Evolutionary conservation across 2,329 filamentous ascomycete genomes (phyloP).

Genomic region (Ciborinia camelliae): DNA sequence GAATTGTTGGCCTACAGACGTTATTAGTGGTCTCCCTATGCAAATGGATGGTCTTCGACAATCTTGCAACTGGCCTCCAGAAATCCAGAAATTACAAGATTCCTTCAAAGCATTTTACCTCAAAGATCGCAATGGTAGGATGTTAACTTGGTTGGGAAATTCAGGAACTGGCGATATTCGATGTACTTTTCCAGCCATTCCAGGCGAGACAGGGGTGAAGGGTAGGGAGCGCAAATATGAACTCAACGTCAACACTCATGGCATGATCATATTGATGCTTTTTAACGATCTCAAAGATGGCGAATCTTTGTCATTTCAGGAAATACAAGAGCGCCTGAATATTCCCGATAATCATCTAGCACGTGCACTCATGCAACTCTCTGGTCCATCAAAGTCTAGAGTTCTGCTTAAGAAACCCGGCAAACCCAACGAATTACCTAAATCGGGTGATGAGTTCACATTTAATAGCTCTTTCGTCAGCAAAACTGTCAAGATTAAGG

Average conservation of each 20-base stretch:
- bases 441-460: constrained; percentile 70
- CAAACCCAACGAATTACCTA: constrained; percentile 65
- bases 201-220: constrained; percentile 60
- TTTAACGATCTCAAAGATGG: constrained; percentile 73
- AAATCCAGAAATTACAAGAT: constrained; percentile 71
- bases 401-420: constrained; percentile 78
- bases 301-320: constrained; percentile 58
- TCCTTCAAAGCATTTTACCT: constrained; percentile 90
- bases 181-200: constrained; percentile 69
- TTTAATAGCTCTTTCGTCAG: constrained; percentile 82
- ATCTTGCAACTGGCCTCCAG: constrained; percentile 69
- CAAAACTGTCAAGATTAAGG: constrained; percentile 83
- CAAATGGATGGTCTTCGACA: constrained; percentile 46
- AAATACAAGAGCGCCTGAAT: constrained; percentile 78
- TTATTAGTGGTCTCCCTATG: constrained; percentile 62
- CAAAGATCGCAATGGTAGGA: constrained; percentile 79
- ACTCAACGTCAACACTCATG: constrained; percentile 86
- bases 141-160: constrained; percentile 75
- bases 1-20: constrained; percentile 92
- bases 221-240: constrained; percentile 75
- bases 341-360: constrained; percentile 73
- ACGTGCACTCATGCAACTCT: constrained; percentile 75
- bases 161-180: constrained; percentile 81
- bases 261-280: constrained; percentile 82
- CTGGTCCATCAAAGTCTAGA: constrained; percentile 77